A percentile compares a stretch with the other conserved stretches of the same genome.
phyloP scores from a whole-genome alignment of 768 basidiomycete genomes.

The Dentipellis fragilis region DNA sequence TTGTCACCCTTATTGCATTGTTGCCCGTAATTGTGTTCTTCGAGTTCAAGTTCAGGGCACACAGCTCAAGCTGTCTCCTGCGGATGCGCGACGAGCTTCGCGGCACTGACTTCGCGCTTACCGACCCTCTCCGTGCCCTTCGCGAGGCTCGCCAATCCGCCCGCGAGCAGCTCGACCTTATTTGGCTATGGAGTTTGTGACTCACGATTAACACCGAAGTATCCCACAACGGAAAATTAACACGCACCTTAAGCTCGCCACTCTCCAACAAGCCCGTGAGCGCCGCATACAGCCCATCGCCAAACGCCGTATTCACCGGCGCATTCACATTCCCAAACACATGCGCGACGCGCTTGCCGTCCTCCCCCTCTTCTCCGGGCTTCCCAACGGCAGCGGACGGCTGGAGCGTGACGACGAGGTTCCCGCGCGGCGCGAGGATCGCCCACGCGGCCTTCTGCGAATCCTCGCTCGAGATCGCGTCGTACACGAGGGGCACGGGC shows the following conservation, averaged over 20 bases:
- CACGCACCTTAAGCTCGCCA: background rate
- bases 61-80: slow-evolving; percentile 23
- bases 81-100: slow-evolving; percentile 34
- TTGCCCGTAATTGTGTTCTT: too few species aligned
- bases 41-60: background rate
- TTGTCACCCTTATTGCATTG: too few species aligned
- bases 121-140: slow-evolving; percentile 27
- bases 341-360: background rate
- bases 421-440: slow-evolving; percentile 8
- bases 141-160: slow-evolving; percentile 28
- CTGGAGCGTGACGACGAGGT: slow-evolving; percentile 3
- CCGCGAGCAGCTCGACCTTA: slow-evolving; percentile 29
- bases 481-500: slow-evolving; percentile 8
- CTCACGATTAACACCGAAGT: too few species aligned
- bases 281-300: background rate
- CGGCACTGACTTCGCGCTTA: slow-evolving; percentile 28
- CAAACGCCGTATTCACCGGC: background rate
- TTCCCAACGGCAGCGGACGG: background rate
- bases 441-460: slow-evolving; percentile 11
- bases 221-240: too few species aligned
- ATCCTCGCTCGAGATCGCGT: slow-evolving; percentile 10
- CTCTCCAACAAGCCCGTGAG: slow-evolving; percentile 1
- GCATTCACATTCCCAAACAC: background rate
- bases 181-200: slow-evolving; percentile 23
- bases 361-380: background rate